Conservation (phyloP, 75 land plant genomes). For the Azolla pinnata region DNA sequence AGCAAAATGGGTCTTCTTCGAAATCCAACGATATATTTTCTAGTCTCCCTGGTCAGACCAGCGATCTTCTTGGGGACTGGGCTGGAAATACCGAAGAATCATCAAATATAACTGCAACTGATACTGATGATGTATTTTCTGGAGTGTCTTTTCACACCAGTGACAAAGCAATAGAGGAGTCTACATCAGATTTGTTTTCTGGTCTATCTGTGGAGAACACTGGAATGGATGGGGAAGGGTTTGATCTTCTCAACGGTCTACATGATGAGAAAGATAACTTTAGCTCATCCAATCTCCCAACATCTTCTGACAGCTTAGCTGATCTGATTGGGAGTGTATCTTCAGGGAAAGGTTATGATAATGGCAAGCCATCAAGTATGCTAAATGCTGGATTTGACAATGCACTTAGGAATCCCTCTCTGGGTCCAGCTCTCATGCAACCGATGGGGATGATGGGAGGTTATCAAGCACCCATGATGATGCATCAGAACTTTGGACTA, state of each 20-base stretch:
- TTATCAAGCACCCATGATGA: background rate
- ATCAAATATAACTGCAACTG: background rate
- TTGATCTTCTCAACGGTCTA: background rate
- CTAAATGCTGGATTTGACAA: background rate
- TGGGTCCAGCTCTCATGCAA: no score
- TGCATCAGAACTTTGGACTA: background rate
- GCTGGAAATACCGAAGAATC: background rate
- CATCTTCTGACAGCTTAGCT: background rate
- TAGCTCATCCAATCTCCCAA: background rate
- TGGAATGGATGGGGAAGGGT: background rate
- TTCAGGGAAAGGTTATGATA: background rate
- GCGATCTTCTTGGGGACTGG: background rate
- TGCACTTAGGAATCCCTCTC: background rate
- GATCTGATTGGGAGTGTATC: background rate
- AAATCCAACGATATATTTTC: background rate
- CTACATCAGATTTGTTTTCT: background rate
- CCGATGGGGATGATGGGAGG: no score
- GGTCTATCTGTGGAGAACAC: background rate
- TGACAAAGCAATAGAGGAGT: background rate
- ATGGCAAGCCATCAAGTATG: background rate
- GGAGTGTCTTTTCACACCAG: background rate
- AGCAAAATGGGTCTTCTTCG: background rate
- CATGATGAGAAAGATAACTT: background rate
- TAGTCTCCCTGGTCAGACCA: no score
- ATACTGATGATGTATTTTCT: background rate